Conservation (phyloP, 352 stramenopile species). For the Hyaloperonospora arabidopsidis region DNA sequence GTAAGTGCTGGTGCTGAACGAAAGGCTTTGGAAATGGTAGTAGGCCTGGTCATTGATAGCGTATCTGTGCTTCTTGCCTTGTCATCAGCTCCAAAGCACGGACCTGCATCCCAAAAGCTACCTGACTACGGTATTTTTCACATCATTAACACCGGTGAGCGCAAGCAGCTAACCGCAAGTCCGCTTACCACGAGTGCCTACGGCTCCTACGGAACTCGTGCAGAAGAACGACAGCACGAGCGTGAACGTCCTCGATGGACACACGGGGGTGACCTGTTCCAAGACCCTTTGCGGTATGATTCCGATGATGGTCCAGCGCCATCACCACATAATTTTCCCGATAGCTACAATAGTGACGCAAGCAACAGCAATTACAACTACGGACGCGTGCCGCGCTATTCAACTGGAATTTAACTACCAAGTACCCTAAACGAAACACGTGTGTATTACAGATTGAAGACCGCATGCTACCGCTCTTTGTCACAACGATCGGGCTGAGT, state of each 20-base stretch:
- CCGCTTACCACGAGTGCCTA: constrained; percentile 51
- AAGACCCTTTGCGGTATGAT: constrained; percentile 77
- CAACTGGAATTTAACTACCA: constrained; percentile 13
- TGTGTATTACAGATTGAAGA: too few species aligned
- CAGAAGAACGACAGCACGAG: constrained; percentile 30
- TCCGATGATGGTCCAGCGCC: constrained; percentile 65
- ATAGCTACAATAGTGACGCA: constrained; percentile 62
- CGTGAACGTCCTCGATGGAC: constrained; percentile 60
- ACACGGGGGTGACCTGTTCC: constrained; percentile 73
- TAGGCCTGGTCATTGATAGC: constrained; percentile 3
- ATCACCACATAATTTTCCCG: constrained; percentile 48
- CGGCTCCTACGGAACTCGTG: constrained; percentile 37
- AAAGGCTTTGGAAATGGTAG: background rate
- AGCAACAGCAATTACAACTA: constrained; percentile 40
- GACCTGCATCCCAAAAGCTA: constrained; percentile 47
- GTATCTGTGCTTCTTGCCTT: constrained; percentile 3
- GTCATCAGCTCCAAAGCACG: constrained; percentile 53
- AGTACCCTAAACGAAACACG: too few species aligned
- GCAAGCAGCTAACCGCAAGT: constrained; percentile 57
- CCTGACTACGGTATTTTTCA: constrained; percentile 84
- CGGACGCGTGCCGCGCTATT: constrained; percentile 22
- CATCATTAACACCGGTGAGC: constrained; percentile 65
- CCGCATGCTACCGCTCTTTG: too few species aligned
- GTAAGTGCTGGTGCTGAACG: constrained; percentile 21
- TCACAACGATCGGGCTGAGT: too few species aligned